Base-by-base conservation (phyloP, 352 stramenopile species). In the Phytopythium litorale region DNA sequence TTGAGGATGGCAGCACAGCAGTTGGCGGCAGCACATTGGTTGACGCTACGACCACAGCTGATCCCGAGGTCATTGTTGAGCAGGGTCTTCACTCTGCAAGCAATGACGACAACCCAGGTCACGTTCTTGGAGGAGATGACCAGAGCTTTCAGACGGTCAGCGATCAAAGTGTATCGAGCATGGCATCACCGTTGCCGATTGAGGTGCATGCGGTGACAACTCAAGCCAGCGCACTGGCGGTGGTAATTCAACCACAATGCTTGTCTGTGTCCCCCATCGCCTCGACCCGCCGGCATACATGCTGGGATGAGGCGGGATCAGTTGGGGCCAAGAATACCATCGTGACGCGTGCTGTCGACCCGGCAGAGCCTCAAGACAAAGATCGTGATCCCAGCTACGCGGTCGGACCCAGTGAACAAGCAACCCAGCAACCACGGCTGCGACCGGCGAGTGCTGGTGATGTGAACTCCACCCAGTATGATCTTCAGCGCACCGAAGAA, bases 361-460 rank as follows among this genome's bases (percentile, higher is more conserved):
- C 23, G 7, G 15, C 25, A 37, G 25, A 23, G 15, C 0, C 16
- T 7, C 48, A 54, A 16, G 0, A 21, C 13, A 6, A 19, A 37
- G 46, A 5, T 3, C 0, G 23, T 16, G 4, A 35, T 21, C 4
- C 46, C 0, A 8, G n/a, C 1, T 8, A 1, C 16, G 25, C n/a
- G 25, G 21, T 7, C 6, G 6, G 12, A 21, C 18, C 52, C 3
- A 21, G 46, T 1, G 38, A 46, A 1, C 33, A 49, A 49, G 21
- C 35, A 49, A 0, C 18, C 21, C 33, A n/a, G 23, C 33, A 30
- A 12, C 9, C 13, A 18, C 35, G 53, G 5, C 23, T 16, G 28
- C 53, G 53, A 13, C 53, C 53, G 12, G 46, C 46, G 13, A 58
- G 32, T 58, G 53, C 53, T 35, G 23, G 33, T 30, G 53, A 37